phyloP scores from a whole-genome alignment of 345 rosid genomes.

The Acer saccharum region DNA sequence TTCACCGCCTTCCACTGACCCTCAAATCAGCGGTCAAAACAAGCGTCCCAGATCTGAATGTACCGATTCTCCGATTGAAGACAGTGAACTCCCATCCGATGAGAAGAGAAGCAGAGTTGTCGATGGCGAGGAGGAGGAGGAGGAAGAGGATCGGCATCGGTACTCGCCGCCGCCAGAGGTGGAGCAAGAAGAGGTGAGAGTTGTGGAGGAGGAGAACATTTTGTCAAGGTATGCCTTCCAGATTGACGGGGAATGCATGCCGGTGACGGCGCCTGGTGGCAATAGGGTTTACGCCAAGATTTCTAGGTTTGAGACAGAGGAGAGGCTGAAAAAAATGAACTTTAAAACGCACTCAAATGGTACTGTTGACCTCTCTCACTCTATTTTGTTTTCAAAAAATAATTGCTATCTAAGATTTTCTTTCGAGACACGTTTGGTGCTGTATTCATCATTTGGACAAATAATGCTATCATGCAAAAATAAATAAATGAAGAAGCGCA shows the following conservation, averaged over 20 bases:
- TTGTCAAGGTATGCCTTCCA: constrained; percentile 67
- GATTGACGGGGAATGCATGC: constrained; percentile 84
- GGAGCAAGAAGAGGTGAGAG: constrained; percentile 23
- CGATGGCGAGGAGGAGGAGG: constrained; percentile 21
- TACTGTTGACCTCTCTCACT: constrained; percentile 20
- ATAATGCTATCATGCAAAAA: no score
- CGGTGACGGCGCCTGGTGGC: constrained; percentile 88
- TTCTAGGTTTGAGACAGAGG: constrained; percentile 46
- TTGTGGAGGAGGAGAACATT: constrained; percentile 45
- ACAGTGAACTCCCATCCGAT: constrained; percentile 24
- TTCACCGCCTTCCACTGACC: constrained; percentile 24
- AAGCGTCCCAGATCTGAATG: constrained; percentile 52
- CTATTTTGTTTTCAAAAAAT: background rate
- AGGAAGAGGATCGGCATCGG: constrained; percentile 70
- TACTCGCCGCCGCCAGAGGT: constrained; percentile 40
- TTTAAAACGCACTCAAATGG: constrained; percentile 47
- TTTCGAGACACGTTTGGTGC: background rate
- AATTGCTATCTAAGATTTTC: background rate
- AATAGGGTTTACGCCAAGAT: constrained; percentile 88
- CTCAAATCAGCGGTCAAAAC: constrained; percentile 41
- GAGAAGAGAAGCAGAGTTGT: constrained; percentile 60
- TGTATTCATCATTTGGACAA: no score
- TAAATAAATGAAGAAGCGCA: background rate
- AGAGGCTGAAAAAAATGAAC: constrained; percentile 43
- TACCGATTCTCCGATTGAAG: constrained; percentile 28